Evolutionary conservation across 2,329 filamentous ascomycete species (phyloP).

Genomic region (Epichloe uncinata): DNA sequence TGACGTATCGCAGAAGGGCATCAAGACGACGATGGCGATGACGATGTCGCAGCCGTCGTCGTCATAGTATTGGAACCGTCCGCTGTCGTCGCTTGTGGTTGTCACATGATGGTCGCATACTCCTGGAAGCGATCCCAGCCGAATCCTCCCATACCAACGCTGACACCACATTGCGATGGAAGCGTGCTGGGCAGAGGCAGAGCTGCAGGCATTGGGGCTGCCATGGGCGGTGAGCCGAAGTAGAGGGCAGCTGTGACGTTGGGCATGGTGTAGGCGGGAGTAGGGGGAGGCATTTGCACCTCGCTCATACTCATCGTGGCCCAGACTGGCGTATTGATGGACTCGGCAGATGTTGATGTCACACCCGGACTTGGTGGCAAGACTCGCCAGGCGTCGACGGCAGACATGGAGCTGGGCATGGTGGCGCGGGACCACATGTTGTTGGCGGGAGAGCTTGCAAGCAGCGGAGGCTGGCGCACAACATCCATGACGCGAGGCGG

Average conservation of each 20-base stretch:
- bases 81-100: slow-evolving; percentile 38
- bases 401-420: slow-evolving; percentile 50
- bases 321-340: slow-evolving; percentile 60
- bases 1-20: slow-evolving; percentile 8
- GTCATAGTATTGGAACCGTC: slow-evolving; percentile 35
- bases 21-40: slow-evolving; percentile 15
- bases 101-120: slow-evolving; percentile 79
- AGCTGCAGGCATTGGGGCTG: slow-evolving; percentile 53
- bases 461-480: slow-evolving; percentile 69
- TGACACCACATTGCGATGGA: slow-evolving; percentile 67
- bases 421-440: slow-evolving; percentile 70
- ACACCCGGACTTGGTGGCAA: slow-evolving; percentile 79
- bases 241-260: slow-evolving; percentile 61
- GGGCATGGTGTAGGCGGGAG: slow-evolving; percentile 62
- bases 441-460: slow-evolving; percentile 68
- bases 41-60: slow-evolving; percentile 12
- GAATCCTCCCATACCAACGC: slow-evolving; percentile 57
- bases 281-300: slow-evolving; percentile 66
- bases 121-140: slow-evolving; percentile 80
- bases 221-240: slow-evolving; percentile 67
- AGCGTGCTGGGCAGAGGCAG: slow-evolving; percentile 81
- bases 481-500: slow-evolving; percentile 83
- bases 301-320: slow-evolving; percentile 63
- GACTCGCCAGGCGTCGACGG: slow-evolving; percentile 80
- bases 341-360: slow-evolving; percentile 56